These are phyloP conservation scores for Diospyros lotus DNA, from an alignment of 148 eudicot genomes.

Conservation along the genomic window DNA sequence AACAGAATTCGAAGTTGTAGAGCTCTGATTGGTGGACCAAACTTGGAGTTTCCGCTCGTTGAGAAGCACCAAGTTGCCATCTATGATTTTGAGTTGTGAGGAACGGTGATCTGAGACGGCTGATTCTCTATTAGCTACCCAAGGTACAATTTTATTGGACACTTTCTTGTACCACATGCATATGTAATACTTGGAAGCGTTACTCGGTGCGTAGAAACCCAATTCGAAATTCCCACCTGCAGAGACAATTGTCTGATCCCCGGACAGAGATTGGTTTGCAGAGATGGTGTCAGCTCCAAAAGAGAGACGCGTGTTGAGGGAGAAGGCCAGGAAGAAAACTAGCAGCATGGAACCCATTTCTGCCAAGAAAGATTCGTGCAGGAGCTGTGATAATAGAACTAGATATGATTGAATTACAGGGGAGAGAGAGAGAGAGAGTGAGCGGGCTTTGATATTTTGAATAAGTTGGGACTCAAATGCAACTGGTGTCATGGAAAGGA, in stretches of 20 bases:
- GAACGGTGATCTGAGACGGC: constrained; percentile 31
- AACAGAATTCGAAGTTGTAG: constrained; percentile 12
- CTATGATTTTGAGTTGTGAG: constrained; percentile 20
- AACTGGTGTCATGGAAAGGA: no score
- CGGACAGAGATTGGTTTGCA: constrained; percentile 34
- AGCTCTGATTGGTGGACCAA: constrained; percentile 41
- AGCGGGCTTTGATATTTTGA: no score
- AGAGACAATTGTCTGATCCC: constrained; percentile 42
- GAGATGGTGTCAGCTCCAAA: constrained; percentile 40
- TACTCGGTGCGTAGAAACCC: constrained; percentile 53
- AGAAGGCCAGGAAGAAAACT: constrained; percentile 14
- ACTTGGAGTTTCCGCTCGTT: constrained; percentile 14
- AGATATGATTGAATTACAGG: no score
- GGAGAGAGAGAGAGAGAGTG: no score
- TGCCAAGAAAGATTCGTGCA: not conserved
- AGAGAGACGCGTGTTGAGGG: constrained; percentile 6
- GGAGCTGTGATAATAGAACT: not conserved
- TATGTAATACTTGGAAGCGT: constrained; percentile 32
- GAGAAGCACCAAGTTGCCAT: constrained; percentile 40
- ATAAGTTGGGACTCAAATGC: no score
- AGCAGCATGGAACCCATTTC: not conserved
- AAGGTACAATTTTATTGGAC: constrained; percentile 23
- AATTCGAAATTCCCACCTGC: constrained; percentile 32
- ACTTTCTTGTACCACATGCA: constrained; percentile 45
- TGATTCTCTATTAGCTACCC: constrained; percentile 52